Conservation (phyloP, 1,139 yeast species). For the Pneumocystis murina region DNA sequence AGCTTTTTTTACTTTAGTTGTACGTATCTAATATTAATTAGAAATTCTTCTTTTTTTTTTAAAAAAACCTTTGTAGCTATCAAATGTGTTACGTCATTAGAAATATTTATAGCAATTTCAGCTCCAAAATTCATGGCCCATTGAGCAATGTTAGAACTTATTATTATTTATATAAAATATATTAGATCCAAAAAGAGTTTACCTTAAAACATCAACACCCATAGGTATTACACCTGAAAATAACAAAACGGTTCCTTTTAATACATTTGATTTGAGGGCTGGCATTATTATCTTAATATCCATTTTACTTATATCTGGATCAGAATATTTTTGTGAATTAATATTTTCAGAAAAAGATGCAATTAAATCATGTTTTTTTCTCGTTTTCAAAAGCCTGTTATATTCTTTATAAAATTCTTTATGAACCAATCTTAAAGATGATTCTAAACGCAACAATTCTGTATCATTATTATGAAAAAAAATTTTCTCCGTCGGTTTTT, state of each 20-base stretch:
- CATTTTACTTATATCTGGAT: constrained; percentile 9
- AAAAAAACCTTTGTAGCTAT: constrained; percentile 49
- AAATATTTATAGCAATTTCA: constrained; percentile 56
- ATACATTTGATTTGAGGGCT: constrained; percentile 47
- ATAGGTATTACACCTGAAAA: constrained; percentile 80
- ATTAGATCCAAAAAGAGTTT: constrained; percentile 18
- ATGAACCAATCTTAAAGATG: constrained; percentile 51
- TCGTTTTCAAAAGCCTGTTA: constrained; percentile 12
- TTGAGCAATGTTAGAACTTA: constrained; percentile 52
- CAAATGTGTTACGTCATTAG: constrained; percentile 71
- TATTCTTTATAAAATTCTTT: constrained; percentile 43
- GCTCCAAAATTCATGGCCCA: constrained; percentile 95
- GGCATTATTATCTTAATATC: constrained; percentile 52
- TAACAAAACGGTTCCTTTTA: constrained; percentile 54
- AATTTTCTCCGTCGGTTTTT: constrained; percentile 17
- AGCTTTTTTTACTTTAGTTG: constrained; percentile 64
- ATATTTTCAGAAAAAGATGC: not conserved
- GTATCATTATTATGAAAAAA: constrained; percentile 65
- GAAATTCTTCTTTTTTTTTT: not conserved
- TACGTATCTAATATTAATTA: constrained; percentile 25
- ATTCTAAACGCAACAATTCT: constrained; percentile 52
- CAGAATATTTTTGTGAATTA: not conserved
- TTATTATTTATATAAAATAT: not conserved
- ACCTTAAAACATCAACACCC: constrained; percentile 51
- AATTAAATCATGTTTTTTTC: not conserved